A percentile compares a stretch with the other conserved stretches of the same genome.
These are phyloP conservation scores for Cynara cardunculus DNA, from an alignment of 129 eudicot species.

Conservation along the genomic window DNA sequence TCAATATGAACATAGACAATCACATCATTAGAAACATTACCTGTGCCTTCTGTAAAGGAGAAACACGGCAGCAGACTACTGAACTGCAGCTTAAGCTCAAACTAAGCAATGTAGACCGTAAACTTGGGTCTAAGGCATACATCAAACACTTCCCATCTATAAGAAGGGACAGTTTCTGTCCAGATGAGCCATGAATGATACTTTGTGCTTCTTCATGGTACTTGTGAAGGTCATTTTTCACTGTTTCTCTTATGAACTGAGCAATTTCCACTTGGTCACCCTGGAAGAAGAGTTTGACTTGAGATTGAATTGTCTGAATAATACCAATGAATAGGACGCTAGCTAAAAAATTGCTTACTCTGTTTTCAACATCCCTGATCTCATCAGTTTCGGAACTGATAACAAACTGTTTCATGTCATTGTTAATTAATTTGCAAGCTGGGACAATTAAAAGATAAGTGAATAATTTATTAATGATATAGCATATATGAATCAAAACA, in stretches of 20 bases:
- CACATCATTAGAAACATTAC: conserved; percentile 19
- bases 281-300: conserved; percentile 30
- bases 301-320: conserved; percentile 7
- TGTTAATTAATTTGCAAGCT: conserved; percentile 94
- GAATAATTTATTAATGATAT: conserved; percentile 1
- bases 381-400: conserved; percentile 97
- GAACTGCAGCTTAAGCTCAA: conserved; percentile 90
- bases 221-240: conserved; percentile 66
- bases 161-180: conserved; percentile 72
- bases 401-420: conserved; percentile 91
- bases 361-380: conserved; percentile 84
- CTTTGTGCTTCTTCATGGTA: conserved; percentile 79
- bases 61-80: conserved; percentile 96
- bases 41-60: conserved; percentile 98
- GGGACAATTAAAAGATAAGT: conserved; percentile 25
- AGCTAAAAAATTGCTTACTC: conserved; percentile 40
- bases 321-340: conserved; percentile 9
- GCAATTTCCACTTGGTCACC: conserved; percentile 98
- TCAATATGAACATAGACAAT: background rate
- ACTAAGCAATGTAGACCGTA: conserved; percentile 74
- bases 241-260: conserved; percentile 67
- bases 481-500: background rate
- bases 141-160: conserved; percentile 96
- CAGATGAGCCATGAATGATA: conserved; percentile 44
- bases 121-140: conserved; percentile 90